Percentiles rank a stretch among this genome's conserved stretches.
phyloP scores from a whole-genome alignment of 495 filamentous ascomycete genomes.

The Penicillium chermesinum region DNA sequence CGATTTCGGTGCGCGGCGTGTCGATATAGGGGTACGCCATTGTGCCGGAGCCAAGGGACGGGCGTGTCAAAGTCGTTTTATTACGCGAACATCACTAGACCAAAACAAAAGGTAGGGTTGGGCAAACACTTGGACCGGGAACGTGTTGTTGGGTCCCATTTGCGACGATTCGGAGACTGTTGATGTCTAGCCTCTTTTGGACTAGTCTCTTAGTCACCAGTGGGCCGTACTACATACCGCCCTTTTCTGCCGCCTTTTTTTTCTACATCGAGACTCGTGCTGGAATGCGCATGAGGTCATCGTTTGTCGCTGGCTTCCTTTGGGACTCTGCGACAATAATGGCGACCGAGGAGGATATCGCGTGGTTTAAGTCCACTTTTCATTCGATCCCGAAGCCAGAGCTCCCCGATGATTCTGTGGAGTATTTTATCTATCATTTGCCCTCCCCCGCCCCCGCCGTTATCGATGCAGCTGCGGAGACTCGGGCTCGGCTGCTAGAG shows the following conservation, averaged over 20 bases:
- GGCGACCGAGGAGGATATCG: slow-evolving; percentile 44
- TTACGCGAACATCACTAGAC: slow-evolving; percentile 28
- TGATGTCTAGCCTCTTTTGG: slow-evolving; percentile 39
- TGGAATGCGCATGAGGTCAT: slow-evolving; percentile 39
- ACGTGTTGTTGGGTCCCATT: slow-evolving; percentile 39
- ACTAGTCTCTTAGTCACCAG: slow-evolving; percentile 24
- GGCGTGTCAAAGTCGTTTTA: slow-evolving; percentile 17
- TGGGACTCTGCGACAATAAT: slow-evolving; percentile 20
- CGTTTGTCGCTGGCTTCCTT: slow-evolving; percentile 9
- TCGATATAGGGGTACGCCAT: slow-evolving; percentile 59
- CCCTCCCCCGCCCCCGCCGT: slow-evolving; percentile 39
- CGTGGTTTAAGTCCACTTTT: slow-evolving; percentile 48
- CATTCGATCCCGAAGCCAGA: slow-evolving; percentile 58
- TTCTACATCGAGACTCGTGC: background rate
- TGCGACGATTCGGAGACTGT: slow-evolving; percentile 26
- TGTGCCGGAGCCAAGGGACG: slow-evolving; percentile 16
- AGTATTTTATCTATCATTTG: slow-evolving; percentile 76
- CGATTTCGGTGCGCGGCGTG: slow-evolving; percentile 70
- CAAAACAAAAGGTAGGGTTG: slow-evolving; percentile 3
- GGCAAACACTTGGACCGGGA: slow-evolving; percentile 14
- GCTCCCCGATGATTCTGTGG: slow-evolving; percentile 80
- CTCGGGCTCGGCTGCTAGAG: slow-evolving; percentile 57
- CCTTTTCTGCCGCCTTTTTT: slow-evolving; percentile 22
- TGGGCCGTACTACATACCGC: slow-evolving; percentile 24
- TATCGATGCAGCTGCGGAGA: slow-evolving; percentile 47